Base-by-base conservation (phyloP, 306 rosid species). In the Dalbergia cultrata region DNA sequence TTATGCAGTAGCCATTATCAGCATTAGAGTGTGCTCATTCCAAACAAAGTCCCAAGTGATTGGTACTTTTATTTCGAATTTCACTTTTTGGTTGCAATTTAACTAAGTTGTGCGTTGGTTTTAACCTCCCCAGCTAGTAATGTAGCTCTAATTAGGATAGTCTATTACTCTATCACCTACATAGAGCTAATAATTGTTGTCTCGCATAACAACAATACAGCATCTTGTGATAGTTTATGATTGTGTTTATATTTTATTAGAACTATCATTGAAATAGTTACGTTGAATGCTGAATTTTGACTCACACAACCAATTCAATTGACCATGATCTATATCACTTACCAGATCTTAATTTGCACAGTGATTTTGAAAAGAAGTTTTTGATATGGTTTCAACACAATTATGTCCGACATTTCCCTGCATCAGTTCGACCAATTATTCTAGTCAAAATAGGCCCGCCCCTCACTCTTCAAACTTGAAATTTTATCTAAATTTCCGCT, bases 211-310 rank as follows among this genome's bases (percentile, higher is more conserved):
- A 80, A 76, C 89, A 87, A 76, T 76, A 79, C 81, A 82, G 68
- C 92, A 86, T 77, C 74, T 78, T 81, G 70, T 81, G 78, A 78
- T 73, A 9, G 70, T 74, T 80, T 88, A 93, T 93, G 79, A 93
- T 93, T 83, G 47, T 93, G 97, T 88, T 89, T 84, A 74, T 79
- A 87, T 88, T 89, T 81, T 87, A 49, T 67, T 70, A 71, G 35
- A 88, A 85, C 91, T 84, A 88, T 86, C 88, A 87, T 87, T 87
- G 80, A 58, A 75, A 83, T 68, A 80, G 81, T 74, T 70, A 65
- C 39, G 77, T 74, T 84, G 79, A 87, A 80, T 89, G 87, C 81
- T 85, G 81, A 57, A 82, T 64, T 87, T 89, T 91, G 91, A 91
- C 96, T 81, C 78, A 75, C 41, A 31, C 77, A 64, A 65, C 56